Evolutionary conservation across 768 basidiomycete genomes (phyloP).

Genomic region (Mrakia blollopis): DNA sequence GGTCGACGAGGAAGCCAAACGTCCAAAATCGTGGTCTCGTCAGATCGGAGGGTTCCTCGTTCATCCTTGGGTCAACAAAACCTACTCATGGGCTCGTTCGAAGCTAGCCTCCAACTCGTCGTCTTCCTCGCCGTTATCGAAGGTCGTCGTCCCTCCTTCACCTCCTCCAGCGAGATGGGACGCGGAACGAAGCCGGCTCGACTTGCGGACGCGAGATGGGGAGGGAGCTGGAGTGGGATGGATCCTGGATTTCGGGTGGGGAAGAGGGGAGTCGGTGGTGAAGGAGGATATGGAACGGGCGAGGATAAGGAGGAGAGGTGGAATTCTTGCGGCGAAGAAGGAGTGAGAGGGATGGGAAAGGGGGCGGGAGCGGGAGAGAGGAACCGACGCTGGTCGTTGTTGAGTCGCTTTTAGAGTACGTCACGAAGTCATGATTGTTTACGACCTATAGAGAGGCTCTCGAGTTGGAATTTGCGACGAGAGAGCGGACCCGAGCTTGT

Average conservation of each 20-base stretch:
- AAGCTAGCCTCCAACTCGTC: neutral
- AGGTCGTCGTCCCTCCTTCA: neutral
- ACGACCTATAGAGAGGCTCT: too few species aligned
- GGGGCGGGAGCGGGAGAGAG: neutral
- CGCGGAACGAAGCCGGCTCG: neutral
- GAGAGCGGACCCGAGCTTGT: too few species aligned
- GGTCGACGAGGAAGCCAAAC: neutral
- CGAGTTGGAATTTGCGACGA: too few species aligned
- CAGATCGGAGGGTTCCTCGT: neutral
- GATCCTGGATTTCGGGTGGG: constrained; percentile 19
- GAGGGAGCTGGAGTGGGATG: neutral
- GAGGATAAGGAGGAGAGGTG: constrained; percentile 1
- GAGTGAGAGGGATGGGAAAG: neutral
- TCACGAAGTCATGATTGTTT: too few species aligned
- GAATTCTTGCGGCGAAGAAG: neutral
- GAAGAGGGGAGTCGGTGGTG: constrained; percentile 6
- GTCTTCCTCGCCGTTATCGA: neutral
- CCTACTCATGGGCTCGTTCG: neutral
- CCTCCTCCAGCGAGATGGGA: constrained; percentile 12
- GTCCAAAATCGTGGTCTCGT: neutral
- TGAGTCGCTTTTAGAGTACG: too few species aligned
- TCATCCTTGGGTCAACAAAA: neutral
- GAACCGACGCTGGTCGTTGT: too few species aligned
- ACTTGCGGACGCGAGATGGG: neutral
- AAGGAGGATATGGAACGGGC: constrained; percentile 7